These are phyloP conservation scores for Leccinum disarticulatum DNA, from an alignment of 768 basidiomycete genomes.

Conservation along the genomic window DNA sequence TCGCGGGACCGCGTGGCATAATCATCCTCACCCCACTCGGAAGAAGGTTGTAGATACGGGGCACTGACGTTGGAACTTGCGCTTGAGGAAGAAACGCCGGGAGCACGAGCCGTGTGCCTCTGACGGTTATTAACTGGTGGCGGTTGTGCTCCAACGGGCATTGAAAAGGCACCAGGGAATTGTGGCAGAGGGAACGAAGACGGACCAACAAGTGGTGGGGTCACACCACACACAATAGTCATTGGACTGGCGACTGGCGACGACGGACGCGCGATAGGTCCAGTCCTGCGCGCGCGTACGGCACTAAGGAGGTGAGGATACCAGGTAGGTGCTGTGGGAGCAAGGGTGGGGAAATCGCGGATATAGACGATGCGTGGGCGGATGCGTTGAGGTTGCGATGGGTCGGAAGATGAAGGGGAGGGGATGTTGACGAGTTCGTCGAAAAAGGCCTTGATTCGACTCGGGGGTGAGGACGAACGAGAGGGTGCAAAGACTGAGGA, in stretches of 20 bases:
- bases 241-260: slow-evolving; percentile 69
- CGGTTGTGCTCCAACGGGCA: slow-evolving; percentile 13
- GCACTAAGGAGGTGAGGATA: slow-evolving; percentile 77
- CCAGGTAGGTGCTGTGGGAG: slow-evolving; percentile 72
- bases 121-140: slow-evolving; percentile 6
- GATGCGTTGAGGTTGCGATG: slow-evolving; percentile 22
- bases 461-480: slow-evolving; percentile 47
- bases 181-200: slow-evolving; percentile 20
- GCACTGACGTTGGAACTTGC: slow-evolving; percentile 27
- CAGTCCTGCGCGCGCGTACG: slow-evolving; percentile 73
- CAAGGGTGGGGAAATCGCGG: slow-evolving; percentile 77
- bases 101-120: slow-evolving; percentile 21
- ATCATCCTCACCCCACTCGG: slow-evolving; percentile 69
- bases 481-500: slow-evolving; percentile 37
- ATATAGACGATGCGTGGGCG: slow-evolving; percentile 80
- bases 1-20: slow-evolving; percentile 66
- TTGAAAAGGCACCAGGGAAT: slow-evolving; percentile 12
- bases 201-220: slow-evolving; percentile 68
- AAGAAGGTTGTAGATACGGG: slow-evolving; percentile 5
- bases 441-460: slow-evolving; percentile 69
- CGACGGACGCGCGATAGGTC: slow-evolving; percentile 56
- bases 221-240: slow-evolving; percentile 85
- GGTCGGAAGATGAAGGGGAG: slow-evolving; percentile 30
- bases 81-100: slow-evolving; percentile 34
- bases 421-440: slow-evolving; percentile 72